phyloP scores from a whole-genome alignment of 495 filamentous ascomycete genomes.

The Schizothecium vesticola region DNA sequence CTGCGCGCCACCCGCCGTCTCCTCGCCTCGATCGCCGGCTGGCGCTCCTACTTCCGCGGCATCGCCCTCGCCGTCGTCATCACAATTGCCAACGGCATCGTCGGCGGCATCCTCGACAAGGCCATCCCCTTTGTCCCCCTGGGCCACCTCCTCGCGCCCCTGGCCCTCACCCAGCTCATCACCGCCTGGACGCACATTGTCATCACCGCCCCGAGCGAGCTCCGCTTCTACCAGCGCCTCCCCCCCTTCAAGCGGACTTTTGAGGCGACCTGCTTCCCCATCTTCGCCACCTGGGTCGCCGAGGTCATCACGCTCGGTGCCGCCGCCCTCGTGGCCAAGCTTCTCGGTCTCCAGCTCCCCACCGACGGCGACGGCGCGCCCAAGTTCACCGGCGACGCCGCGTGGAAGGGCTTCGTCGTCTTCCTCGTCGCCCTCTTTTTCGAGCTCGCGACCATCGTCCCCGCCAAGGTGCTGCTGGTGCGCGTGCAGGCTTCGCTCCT shows the following conservation, averaged over 20 bases:
- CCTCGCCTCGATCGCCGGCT: slow-evolving; percentile 33
- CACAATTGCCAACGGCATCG: slow-evolving; percentile 10
- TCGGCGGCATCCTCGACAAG: slow-evolving; percentile 20
- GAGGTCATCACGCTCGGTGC: slow-evolving; percentile 19
- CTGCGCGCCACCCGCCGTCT: slow-evolving; percentile 38
- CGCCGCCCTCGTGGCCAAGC: slow-evolving; percentile 23
- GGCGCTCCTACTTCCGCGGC: slow-evolving; percentile 38
- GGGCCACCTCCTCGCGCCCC: slow-evolving; percentile 29
- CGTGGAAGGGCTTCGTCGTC: slow-evolving; percentile 32
- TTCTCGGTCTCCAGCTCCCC: slow-evolving; percentile 26
- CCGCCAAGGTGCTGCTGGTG: slow-evolving; percentile 37
- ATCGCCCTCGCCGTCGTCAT: slow-evolving; percentile 27
- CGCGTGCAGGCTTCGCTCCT: slow-evolving; percentile 49
- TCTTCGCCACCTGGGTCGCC: slow-evolving; percentile 32
- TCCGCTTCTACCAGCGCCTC: slow-evolving; percentile 39
- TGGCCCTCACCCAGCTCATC: slow-evolving; percentile 34
- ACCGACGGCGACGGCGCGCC: slow-evolving; percentile 11
- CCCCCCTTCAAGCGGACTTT: slow-evolving; percentile 40
- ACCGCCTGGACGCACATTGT: slow-evolving; percentile 43
- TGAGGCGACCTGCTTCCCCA: slow-evolving; percentile 38
- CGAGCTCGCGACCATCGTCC: slow-evolving; percentile 35
- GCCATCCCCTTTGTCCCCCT: slow-evolving; percentile 21
- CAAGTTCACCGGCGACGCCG: slow-evolving; percentile 17
- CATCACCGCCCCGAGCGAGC: slow-evolving; percentile 35
- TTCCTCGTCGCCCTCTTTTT: slow-evolving; percentile 22